Evolutionary conservation across 176 grass and related monocot genomes (phyloP).

Genomic region (Neostapfia colusana): DNA sequence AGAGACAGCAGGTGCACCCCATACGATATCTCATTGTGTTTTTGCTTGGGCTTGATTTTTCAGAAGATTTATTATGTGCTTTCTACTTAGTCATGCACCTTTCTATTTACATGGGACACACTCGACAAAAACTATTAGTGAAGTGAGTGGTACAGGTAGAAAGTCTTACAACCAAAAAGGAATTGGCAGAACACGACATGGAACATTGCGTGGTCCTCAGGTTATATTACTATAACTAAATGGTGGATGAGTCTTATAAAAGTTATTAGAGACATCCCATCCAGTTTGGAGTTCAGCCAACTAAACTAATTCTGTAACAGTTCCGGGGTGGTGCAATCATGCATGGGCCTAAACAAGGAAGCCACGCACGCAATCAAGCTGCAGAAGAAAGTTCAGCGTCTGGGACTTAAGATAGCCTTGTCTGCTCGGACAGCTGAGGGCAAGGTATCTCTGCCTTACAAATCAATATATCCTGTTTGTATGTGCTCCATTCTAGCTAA

Average conservation of each 20-base stretch:
- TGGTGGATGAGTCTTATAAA: slow-evolving; percentile 14
- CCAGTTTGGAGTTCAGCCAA: not conserved
- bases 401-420: too few relatives aligned
- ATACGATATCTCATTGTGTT: slow-evolving; percentile 6
- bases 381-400: slow-evolving; percentile 76
- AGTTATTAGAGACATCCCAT: slow-evolving; percentile 3
- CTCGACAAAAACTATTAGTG: too few relatives aligned
- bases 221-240: slow-evolving; percentile 39
- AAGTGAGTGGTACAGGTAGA: too few relatives aligned
- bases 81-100: slow-evolving; percentile 11
- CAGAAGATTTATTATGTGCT: not conserved
- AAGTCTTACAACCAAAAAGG: too few relatives aligned
- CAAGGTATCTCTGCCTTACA: slow-evolving; percentile 48
- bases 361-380: slow-evolving; percentile 89
- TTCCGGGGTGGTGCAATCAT: slow-evolving; percentile 75
- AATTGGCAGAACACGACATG: slow-evolving; percentile 79
- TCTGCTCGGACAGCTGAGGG: too few relatives aligned
- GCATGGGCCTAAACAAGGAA: slow-evolving; percentile 91
- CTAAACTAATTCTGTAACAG: slow-evolving; percentile 55
- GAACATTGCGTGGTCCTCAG: slow-evolving; percentile 74
- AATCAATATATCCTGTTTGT: slow-evolving; percentile 2
- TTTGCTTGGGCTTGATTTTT: not conserved
- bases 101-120: too few relatives aligned
- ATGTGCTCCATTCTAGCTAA: slow-evolving; percentile 9
- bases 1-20: slow-evolving; percentile 70